Conservation (phyloP, 495 filamentous ascomycete genomes). For the Aspergillus mulundensis region DNA sequence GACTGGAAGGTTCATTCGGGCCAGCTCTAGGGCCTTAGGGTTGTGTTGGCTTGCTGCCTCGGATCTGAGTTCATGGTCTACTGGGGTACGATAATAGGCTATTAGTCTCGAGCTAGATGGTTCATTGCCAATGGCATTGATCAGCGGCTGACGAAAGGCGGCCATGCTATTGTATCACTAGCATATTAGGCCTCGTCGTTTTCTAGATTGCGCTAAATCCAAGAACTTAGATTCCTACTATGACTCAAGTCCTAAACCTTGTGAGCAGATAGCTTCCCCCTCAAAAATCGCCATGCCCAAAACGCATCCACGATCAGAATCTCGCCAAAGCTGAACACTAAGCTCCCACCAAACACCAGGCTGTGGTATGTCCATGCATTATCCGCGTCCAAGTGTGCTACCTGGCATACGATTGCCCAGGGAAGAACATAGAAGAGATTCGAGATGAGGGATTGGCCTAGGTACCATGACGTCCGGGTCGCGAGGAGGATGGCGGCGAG, state of each 20-base stretch:
- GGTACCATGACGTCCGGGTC: constrained; percentile 62
- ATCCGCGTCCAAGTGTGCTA: constrained; percentile 37
- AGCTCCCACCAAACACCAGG: constrained; percentile 64
- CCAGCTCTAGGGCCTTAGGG: no score
- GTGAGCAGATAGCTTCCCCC: background rate
- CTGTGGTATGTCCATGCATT: constrained; percentile 67
- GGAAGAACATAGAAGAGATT: constrained; percentile 67
- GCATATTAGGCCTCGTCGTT: no score
- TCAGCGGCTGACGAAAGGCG: no score
- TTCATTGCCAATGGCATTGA: no score
- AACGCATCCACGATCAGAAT: constrained; percentile 23
- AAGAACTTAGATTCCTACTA: background rate
- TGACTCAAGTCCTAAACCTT: background rate
- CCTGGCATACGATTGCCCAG: constrained; percentile 63
- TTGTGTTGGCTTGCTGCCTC: no score
- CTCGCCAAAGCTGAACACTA: constrained; percentile 63
- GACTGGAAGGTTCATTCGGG: no score
- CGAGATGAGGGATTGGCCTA: constrained; percentile 59
- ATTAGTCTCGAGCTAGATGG: no score
- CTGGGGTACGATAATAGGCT: no score
- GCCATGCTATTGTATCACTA: no score
- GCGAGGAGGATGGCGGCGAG: constrained; percentile 62
- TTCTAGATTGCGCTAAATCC: no score
- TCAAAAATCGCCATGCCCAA: constrained; percentile 53
- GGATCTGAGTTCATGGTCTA: no score